Evolutionary conservation across 495 filamentous ascomycete genomes (phyloP), one percentile per base, ranked within the genome.

Genomic region (Sphaerosporella brunnea): DNA sequence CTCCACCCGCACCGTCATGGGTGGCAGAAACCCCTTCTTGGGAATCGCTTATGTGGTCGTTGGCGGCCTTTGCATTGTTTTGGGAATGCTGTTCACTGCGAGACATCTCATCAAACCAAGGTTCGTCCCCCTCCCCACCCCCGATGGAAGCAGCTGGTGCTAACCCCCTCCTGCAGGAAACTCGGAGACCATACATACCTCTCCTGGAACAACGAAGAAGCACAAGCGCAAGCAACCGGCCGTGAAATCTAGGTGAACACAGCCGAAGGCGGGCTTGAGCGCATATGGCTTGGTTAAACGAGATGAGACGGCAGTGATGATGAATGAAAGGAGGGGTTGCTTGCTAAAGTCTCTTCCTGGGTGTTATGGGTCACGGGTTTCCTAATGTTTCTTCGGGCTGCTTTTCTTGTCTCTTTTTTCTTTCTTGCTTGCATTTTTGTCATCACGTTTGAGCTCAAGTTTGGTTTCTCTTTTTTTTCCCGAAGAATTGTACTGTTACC

Each of bases 171-270:
- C 11, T 23, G 18, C 49, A 87, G 90, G 52, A 96, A 96, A 80
- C 73, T 99, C 36, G 90, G 90, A 23, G 90, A 99, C 63, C 90
- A 94, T 61, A 94, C 84, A 23, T 96, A 96, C 64, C 72, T 99
- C 32, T 84, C 82, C 7, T 99, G 92, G 92, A 94, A 96, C 65
- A 88, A 86, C 59, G 84, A 90, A 19, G 74, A 80, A 28, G 16
- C 21, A 7, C 7, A 10, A 5, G 39, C 20, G 4, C 39, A 43
- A 23, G 39, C 39, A 7, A 21, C 39, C 18, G 39, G 39, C 8
- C 39, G 39, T 25, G 39, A 43, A 16, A 28, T 43, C 18, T 28
- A 43, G 39, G n/a, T 16, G 13, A 39, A 5, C 8, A 39, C 36
- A 15, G 36, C 7, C 36, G 19, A 39, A 8, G 36, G 36, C 5